Conservation (phyloP, 2,329 filamentous ascomycete species). For the Xylariaceae sp. region DNA sequence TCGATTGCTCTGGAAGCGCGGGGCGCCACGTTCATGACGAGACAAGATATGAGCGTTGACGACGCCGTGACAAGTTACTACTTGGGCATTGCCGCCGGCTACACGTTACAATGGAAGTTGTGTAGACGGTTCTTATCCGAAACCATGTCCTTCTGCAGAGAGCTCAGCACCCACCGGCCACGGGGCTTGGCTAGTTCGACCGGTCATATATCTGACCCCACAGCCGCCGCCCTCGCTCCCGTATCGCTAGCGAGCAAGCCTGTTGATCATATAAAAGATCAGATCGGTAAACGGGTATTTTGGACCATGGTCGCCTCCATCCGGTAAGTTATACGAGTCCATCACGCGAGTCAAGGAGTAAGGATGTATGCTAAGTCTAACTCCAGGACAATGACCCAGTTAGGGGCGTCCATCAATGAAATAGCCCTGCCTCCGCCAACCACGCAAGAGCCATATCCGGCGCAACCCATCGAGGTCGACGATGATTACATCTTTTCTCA, state of each 20-base stretch:
- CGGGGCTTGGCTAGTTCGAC: slow-evolving; percentile 32
- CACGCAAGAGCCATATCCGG: slow-evolving; percentile 68
- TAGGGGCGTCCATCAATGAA: slow-evolving; percentile 66
- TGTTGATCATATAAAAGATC: slow-evolving; percentile 65
- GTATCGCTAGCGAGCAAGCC: slow-evolving; percentile 35
- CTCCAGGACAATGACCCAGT: slow-evolving; percentile 65
- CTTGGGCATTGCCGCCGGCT: slow-evolving; percentile 59
- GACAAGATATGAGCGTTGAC: slow-evolving; percentile 50
- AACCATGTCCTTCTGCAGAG: slow-evolving; percentile 61
- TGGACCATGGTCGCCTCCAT: slow-evolving; percentile 76
- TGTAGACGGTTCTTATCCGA: slow-evolving; percentile 68
- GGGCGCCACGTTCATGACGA: slow-evolving; percentile 42
- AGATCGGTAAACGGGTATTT: slow-evolving; percentile 73
- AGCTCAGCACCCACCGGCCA: slow-evolving; percentile 59
- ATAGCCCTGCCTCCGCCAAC: slow-evolving; percentile 72
- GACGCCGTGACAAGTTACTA: slow-evolving; percentile 73
- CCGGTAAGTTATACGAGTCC: slow-evolving; percentile 42
- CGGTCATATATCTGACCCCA: slow-evolving; percentile 27
- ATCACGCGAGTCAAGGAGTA: background rate
- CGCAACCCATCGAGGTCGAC: slow-evolving; percentile 74
- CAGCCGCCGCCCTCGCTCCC: slow-evolving; percentile 33
- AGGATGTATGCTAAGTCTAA: slow-evolving; percentile 13
- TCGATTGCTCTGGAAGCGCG: slow-evolving; percentile 63
- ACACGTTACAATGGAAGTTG: slow-evolving; percentile 62
- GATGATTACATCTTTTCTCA: slow-evolving; percentile 72